phyloP scores from a whole-genome alignment of 371 early-diverging fungal genomes.

The Apophysomyces trapeziformis region DNA sequence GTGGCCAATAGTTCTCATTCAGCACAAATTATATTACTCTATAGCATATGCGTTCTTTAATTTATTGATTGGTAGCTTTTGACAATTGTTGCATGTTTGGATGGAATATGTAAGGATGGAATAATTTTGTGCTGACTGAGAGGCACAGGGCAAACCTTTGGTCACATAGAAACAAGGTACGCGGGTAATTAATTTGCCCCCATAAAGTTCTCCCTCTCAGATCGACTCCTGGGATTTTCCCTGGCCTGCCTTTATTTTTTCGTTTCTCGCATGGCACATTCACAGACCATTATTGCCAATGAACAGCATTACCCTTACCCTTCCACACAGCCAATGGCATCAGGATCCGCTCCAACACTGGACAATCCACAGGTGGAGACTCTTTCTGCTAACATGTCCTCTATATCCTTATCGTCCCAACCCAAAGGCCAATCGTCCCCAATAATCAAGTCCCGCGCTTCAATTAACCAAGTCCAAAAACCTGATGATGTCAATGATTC shows the following conservation, averaged over 20 bases:
- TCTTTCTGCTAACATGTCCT: neutral
- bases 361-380: neutral
- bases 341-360: neutral
- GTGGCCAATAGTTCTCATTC: too few relatives aligned
- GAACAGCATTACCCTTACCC: neutral
- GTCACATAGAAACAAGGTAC: too few relatives aligned
- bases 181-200: too few relatives aligned
- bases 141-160: too few relatives aligned
- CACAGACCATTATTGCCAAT: neutral
- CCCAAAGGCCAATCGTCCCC: neutral
- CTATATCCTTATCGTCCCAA: neutral
- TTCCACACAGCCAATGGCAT: neutral
- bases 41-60: too few relatives aligned
- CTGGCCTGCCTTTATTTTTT: neutral
- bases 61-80: too few relatives aligned
- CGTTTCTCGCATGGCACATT: neutral
- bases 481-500: conserved; percentile 3
- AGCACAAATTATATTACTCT: too few relatives aligned
- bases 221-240: neutral
- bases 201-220: too few relatives aligned
- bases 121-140: too few relatives aligned
- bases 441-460: neutral
- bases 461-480: neutral
- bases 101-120: too few relatives aligned
- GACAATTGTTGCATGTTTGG: too few relatives aligned